Base-by-base conservation (phyloP, 495 filamentous ascomycete genomes). In the Hyaloscypha hepaticicola region DNA sequence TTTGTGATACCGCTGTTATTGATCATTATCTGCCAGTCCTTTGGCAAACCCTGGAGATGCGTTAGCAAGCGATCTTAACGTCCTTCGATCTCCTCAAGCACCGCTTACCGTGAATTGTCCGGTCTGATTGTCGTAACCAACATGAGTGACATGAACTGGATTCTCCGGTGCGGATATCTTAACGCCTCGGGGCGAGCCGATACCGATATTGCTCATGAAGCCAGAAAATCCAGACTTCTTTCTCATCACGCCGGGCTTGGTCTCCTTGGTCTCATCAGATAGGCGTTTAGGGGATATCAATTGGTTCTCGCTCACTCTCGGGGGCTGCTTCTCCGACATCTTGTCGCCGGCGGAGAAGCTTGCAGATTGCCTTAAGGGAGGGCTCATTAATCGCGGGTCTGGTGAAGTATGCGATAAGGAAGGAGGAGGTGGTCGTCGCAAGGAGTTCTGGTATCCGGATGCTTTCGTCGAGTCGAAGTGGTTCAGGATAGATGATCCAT, bases 81-180 rank as follows among this genome's bases (percentile, higher is more conserved):
- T 19, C 58, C 19, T 21, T 27, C 29, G 21, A 22, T 16, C 21
- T 45, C 5, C 2, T 50, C 26, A 21, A 62, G 55, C 6, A n/a
- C 6, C 41, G 16, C 90, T 66, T 83, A 96, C 91, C 38, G 95
- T 99, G 75, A 97, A 99, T 76, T 97, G 91, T 61, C 95, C 95
- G 3, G 95, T 99, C 69, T 92, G 85, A 77, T 96, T 96, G 75
- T 99, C 93, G 74, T 96, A 97, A 56, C 96, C 93, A 60, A 99
- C 95, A 73, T 99, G 95, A 50, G 96, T 99, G 60, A 99, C 89
- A 74, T 99, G 95, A 28, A 98, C 92, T 12, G 96, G 96, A 73
- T 99, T 97, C 75, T 96, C 93, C 49, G 95, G 95, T 9, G 91
- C 88, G 6, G 95, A 98, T 66, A 99, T 98, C 72, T 96, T 89